phyloP scores from a whole-genome alignment of 495 filamentous ascomycete species.

The Penicillium pancosmium region DNA sequence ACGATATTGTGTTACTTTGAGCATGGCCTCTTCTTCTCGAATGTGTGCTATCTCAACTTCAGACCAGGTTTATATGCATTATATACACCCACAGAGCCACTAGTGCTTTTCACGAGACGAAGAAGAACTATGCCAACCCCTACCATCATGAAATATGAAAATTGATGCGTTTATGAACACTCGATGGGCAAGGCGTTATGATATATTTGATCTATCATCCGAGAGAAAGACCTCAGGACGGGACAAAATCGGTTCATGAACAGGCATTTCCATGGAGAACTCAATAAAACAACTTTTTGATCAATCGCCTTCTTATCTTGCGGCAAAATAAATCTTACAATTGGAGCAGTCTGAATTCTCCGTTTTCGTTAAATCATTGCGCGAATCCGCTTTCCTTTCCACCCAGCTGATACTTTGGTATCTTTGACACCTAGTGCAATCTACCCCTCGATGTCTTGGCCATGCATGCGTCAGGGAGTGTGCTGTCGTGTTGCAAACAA shows the following conservation, averaged over 20 bases:
- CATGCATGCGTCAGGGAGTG: constrained; percentile 32
- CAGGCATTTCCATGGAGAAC: not conserved
- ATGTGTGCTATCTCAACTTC: not conserved
- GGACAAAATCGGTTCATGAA: not conserved
- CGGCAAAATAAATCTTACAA: not conserved
- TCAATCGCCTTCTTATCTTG: not conserved
- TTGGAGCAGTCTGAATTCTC: not conserved
- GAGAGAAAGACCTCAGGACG: not conserved
- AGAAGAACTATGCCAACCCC: not conserved
- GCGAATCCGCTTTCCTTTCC: not conserved
- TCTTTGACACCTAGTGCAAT: constrained; percentile 25
- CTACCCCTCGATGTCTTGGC: constrained; percentile 16
- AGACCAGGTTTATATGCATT: too few relatives aligned
- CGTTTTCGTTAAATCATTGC: not conserved
- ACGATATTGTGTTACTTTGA: not conserved
- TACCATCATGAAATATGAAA: not conserved
- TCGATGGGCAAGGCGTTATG: not conserved
- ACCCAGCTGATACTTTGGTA: constrained; percentile 1
- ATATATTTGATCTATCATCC: not conserved
- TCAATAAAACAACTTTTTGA: not conserved
- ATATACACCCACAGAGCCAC: too few relatives aligned
- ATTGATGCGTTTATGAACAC: not conserved
- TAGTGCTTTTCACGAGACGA: too few relatives aligned
- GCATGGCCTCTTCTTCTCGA: not conserved
- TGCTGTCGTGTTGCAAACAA: constrained; percentile 16